Evolutionary conservation across 2,329 filamentous ascomycete species (phyloP), one percentile per base, ranked within the genome.

Genomic region (Dothideomycetidae sp.): DNA sequence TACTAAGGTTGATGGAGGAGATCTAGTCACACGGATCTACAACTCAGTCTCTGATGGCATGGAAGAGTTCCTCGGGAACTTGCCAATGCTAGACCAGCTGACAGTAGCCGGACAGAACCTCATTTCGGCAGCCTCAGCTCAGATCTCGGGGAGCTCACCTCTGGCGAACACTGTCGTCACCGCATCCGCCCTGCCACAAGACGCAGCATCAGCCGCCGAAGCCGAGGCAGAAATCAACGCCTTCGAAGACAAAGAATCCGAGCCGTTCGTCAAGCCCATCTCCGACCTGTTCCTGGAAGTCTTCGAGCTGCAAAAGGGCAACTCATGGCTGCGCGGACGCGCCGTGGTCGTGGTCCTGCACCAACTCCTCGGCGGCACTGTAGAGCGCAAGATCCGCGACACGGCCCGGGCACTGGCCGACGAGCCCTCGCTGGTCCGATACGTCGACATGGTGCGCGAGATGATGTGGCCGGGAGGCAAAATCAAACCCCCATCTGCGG

Each of bases 201-300:
- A 3, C 63, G 70, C 12, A n/a, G 7, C 21, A 26, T 7, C 7
- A 7, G 30, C 36, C 10, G 71, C 68, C 2, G 90, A 96, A 61
- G 90, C 86, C 0, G 86, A 96, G 59, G 88, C 88, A 0, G 90
- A 96, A 58, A 66, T 98, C 33, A 82, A 86, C 41, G 88, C 88
- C 0, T 96, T 93, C 51, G 88, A 96, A 58, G 78, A 82, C 53
- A 78, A 77, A 50, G 84, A 93, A 49, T 67, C 85, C 2, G 85
- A 93, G 53, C 90, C 90, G 1, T 96, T 98, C 52, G 90, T 98
- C 50, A 98, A 94, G 55, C 92, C 90, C 3, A 94, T 98, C 44
- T 94, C 86, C 58, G 90, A 98, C 57, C 78, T 98, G 42, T 98
- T 98, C 60, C 71, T 98, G 11, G 90, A 98, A 55, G 74, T 85